Evolutionary conservation across 2,329 filamentous ascomycete genomes (phyloP).

Genomic region (Neophaeococcomyces aloes): DNA sequence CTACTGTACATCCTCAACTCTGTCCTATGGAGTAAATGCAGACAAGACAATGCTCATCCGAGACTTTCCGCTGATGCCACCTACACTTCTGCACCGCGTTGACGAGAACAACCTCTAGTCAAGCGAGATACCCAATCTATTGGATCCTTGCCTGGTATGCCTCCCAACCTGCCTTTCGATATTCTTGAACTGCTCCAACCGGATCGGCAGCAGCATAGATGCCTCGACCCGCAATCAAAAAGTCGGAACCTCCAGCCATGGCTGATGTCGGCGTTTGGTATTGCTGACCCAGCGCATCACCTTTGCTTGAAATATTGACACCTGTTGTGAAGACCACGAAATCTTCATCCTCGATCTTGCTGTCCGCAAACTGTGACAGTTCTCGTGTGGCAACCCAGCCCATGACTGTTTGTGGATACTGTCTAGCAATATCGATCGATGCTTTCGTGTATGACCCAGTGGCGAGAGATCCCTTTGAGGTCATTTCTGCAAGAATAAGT

Average conservation of each 20-base stretch:
- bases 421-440: conserved; percentile 38
- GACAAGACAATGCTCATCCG: no score
- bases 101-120: no score
- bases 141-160: conserved; percentile 28
- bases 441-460: conserved; percentile 35
- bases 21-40: no score
- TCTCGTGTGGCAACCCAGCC: conserved; percentile 37
- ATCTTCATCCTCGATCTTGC: conserved; percentile 27
- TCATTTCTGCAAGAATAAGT: conserved; percentile 41
- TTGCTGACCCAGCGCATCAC: conserved; percentile 39
- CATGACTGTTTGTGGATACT: conserved; percentile 35
- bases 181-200: conserved; percentile 33
- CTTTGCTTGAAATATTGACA: conserved; percentile 37
- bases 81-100: no score
- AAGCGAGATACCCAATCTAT: no score
- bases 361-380: conserved; percentile 28
- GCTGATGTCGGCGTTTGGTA: conserved; percentile 39
- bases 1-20: no score
- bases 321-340: conserved; percentile 41
- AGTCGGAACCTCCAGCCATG: conserved; percentile 36
- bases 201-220: conserved; percentile 38
- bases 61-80: no score
- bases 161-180: conserved; percentile 37
- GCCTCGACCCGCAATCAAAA: conserved; percentile 38
- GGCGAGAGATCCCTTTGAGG: conserved; percentile 39